Conservation (phyloP, 257 asterid species). For the Salvia miltiorrhiza region DNA sequence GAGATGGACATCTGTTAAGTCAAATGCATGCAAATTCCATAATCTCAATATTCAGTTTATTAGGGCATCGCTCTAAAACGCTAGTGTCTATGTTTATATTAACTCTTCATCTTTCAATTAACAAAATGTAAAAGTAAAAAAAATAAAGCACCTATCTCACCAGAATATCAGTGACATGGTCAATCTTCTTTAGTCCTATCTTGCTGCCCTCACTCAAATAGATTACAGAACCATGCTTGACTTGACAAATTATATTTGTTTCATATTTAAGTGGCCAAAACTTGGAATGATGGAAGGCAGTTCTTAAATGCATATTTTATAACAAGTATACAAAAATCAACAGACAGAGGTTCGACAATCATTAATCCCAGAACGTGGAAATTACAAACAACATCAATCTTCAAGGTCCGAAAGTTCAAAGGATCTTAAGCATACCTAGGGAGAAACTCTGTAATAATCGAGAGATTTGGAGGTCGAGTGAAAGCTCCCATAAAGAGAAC, state of each 20-base stretch:
- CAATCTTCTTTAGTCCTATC: neutral
- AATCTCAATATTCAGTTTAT: neutral
- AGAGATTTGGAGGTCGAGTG: slow-evolving; percentile 95
- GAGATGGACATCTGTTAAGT: neutral
- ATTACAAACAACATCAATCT: slow-evolving; percentile 2
- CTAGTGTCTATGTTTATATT: neutral
- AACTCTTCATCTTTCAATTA: neutral
- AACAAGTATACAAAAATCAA: neutral
- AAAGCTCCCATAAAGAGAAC: slow-evolving; percentile 99
- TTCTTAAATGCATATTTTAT: neutral
- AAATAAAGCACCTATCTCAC: neutral
- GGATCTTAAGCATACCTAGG: slow-evolving; percentile 66
- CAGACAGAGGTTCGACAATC: slow-evolving; percentile 2
- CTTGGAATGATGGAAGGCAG: neutral
- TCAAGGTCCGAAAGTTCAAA: slow-evolving; percentile 5
- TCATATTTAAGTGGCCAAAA: slow-evolving; percentile 4
- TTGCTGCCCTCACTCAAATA: slow-evolving; percentile 14
- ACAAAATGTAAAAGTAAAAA: neutral
- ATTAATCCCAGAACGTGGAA: slow-evolving; percentile 3
- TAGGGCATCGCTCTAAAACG: neutral
- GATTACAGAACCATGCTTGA: neutral
- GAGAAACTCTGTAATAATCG: slow-evolving; percentile 89
- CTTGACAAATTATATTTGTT: neutral
- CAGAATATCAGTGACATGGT: neutral
- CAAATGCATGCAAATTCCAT: neutral